Base-by-base conservation (phyloP, 192 early-diverging fungal species). In the Coemansia erecta region DNA sequence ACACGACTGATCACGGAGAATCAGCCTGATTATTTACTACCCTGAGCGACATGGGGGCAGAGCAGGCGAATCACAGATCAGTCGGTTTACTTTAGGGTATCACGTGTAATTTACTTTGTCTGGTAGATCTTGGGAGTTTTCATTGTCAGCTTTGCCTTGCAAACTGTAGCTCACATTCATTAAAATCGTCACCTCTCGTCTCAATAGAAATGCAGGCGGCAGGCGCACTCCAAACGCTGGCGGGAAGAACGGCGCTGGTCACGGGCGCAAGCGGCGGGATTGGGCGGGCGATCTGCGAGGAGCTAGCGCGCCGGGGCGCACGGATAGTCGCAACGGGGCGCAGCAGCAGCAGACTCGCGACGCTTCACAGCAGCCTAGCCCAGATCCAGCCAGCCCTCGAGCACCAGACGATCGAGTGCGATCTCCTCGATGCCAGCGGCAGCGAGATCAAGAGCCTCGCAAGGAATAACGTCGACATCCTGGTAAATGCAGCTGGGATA, bases 241-340 rank as follows among this genome's bases (percentile, higher is more conserved):
- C 41, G 5, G 73, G 74, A 13, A 66, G 49, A 64, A 67, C 68
- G 37, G 74, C 74, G 41, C 40, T 84, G 13, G 70, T 93, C 19
- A 87, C 89, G 17, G 91, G 91, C 0, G 91, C 89, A 0, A 87
- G 85, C 21, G 85, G 91, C 45, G 91, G 91, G 11, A 92, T 93
- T 56, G 91, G 91, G 8, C 60, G 85, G 5, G 83, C 87, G 13
- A 85, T 83, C 58, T 85, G 86, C 6, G 53, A 76, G 35, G 78
- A 84, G 13, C 88, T 90, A 64, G 84, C 86, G 0, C 22, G 51
- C 8, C 73, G 85, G 3, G 86, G 86, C 2, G 83, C 83, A 2
- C 70, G 68, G 1, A 55, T 86, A 14, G 73, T 88, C 17, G 39
- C 90, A 4, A 61, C 86, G 2, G 86, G 88, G 4, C 82, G 84